Base-by-base conservation (phyloP, 2,329 filamentous ascomycete genomes). In the Fusarium irregulare region DNA sequence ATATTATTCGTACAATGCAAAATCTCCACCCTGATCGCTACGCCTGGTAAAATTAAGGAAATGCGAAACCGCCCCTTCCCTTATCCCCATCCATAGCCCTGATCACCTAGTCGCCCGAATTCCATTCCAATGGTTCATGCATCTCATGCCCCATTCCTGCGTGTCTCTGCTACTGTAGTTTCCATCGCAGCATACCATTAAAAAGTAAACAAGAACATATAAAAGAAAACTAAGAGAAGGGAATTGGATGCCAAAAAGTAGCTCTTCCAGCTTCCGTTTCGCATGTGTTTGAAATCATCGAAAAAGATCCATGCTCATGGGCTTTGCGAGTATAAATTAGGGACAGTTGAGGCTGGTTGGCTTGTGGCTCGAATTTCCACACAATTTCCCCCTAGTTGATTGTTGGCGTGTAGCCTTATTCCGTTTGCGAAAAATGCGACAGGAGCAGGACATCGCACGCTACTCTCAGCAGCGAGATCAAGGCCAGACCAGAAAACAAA, bases 101-200 rank as follows among this genome's bases (percentile, higher is more conserved):
- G 20, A 61, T 61, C 21, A 66, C 32, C 30, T 23, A 30, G 41
- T 32, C 37, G 32, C 34, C 27, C 25, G 32, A 21, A 53, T 20
- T 21, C 34, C 49, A 53, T 53, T 53, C 49, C 34, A 42, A 53
- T 27, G 49, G 49, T 49, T 20, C 60, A 51, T 63, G 57, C 53
- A 14, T 59, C 25, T 53, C 49, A 42, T 53, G 49, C 23, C 30
- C 58, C 45, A 66, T 66, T 66, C 48, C 62, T 50, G 41, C 45
- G 59, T 60, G 47, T 54, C 63, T 48, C 65, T 32, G 44, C 57
- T 27, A 28, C 47, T 71, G 42, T 68, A 56, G 60, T 23, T 51
- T 59, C 58, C 65, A 27, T 54, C 47, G 12, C 54, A 55, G 42
- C 47, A 56, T 65, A 47, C 68, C 59, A 70, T 70, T 68, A 71